Conservation (phyloP, 1,139 yeast species). For the Candida dubliniensis region DNA sequence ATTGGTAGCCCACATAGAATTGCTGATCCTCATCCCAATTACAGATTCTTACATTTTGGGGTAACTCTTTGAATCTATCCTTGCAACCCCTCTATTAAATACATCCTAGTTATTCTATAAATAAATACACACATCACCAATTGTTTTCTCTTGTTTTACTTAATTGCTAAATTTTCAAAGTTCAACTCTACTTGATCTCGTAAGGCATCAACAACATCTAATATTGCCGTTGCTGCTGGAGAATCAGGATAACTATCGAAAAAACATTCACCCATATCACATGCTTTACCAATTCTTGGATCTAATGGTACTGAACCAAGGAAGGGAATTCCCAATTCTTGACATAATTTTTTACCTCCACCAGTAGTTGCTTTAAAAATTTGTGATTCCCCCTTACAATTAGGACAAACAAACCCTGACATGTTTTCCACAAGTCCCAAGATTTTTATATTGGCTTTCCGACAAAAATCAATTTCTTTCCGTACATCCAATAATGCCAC, state of each 20-base stretch:
- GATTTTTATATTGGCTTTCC: conserved; percentile 81
- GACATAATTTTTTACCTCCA: conserved; percentile 83
- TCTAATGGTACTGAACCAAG: conserved; percentile 94
- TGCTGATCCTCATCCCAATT: no score
- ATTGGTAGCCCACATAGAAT: no score
- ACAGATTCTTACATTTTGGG: no score
- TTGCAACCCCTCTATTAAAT: no score
- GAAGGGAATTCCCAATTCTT: conserved; percentile 73
- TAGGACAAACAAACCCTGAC: conserved; percentile 98
- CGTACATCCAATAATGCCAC: conserved; percentile 93
- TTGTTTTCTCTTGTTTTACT: conserved; percentile 12
- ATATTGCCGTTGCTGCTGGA: conserved; percentile 86
- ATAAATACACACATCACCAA: background rate
- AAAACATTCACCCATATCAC: conserved; percentile 89
- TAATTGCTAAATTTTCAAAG: conserved; percentile 17
- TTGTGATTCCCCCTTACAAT: conserved; percentile 84
- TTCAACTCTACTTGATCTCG: conserved; percentile 45
- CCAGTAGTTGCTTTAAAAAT: conserved; percentile 96
- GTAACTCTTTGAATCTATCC: no score
- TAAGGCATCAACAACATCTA: conserved; percentile 73
- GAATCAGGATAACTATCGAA: conserved; percentile 84
- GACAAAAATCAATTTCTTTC: conserved; percentile 92
- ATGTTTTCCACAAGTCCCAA: conserved; percentile 94
- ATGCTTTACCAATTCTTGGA: conserved; percentile 86
- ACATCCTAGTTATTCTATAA: background rate